These are phyloP conservation scores for Larix kaempferi DNA, from an alignment of 75 land plant genomes.

Conservation along the genomic window DNA sequence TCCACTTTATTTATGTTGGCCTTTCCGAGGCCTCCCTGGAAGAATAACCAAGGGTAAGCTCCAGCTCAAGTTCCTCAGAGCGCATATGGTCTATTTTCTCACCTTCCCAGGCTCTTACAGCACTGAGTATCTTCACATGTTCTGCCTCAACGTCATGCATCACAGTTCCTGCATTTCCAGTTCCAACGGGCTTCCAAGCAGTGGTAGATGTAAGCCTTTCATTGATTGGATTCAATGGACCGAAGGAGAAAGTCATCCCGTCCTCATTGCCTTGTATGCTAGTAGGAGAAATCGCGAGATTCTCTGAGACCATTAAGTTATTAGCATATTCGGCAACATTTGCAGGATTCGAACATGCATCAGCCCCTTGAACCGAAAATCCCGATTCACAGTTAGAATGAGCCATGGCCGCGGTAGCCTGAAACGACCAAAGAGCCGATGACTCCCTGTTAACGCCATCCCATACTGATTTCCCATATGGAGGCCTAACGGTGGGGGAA, in stretches of 20 bases:
- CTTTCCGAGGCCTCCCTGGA: too few species aligned
- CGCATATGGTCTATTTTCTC: neutral
- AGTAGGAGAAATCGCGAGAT: too few species aligned
- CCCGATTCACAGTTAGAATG: too few species aligned
- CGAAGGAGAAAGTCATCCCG: neutral
- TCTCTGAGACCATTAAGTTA: neutral
- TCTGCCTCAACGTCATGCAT: neutral
- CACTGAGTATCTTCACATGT: neutral
- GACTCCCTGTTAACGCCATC: too few species aligned
- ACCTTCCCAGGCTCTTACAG: neutral
- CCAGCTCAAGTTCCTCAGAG: neutral
- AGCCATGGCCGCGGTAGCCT: too few species aligned
- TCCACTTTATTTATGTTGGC: too few species aligned
- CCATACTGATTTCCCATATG: too few species aligned
- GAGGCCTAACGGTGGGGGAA: constrained; percentile 1
- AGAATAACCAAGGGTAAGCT: neutral
- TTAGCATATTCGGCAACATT: too few species aligned
- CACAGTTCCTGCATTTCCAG: neutral
- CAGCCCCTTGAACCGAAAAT: too few species aligned
- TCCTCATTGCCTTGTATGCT: neutral
- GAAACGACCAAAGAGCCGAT: too few species aligned
- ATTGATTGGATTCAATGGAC: neutral
- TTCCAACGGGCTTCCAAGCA: neutral
- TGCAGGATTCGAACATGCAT: too few species aligned
- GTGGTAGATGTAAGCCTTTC: neutral